Evolutionary conservation across 768 basidiomycete genomes (phyloP), one percentile per base, ranked within the genome.

Genomic region (Suillus bovinus): DNA sequence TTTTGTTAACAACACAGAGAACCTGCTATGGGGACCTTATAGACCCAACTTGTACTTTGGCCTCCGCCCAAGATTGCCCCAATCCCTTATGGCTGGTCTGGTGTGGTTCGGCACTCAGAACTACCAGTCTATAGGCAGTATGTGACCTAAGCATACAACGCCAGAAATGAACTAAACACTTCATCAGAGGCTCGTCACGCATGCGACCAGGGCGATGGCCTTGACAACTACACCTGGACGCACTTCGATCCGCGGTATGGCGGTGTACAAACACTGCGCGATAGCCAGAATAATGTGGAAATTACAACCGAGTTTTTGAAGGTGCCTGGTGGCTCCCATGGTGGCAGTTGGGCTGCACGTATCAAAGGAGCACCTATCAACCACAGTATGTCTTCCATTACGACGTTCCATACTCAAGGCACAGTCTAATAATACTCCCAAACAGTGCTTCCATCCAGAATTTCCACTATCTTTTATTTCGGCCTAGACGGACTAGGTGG

Each of bases 41-140:
- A 80, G 96, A 46, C 93, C 96, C 0, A 93, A 94, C 69, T 82
- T 97, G n/a, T 99, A 99, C 78, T 96, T 97, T 75, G 96, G 96
- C 22, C 80, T 97, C 50, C 80, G 93, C 55, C 93, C 96, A 14
- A 83, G 89, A 49, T 77, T 93, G 65, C 94, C 95, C 0, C 86
- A 92, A 68, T 93, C 92, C n/a, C 82, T 98, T 31, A 84, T 95
- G 87, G 93, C 91, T 3, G 96, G 96, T 14, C 83, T 99, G 38
- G 85, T 96, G 75, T 98, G 96, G 96, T 94, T 93, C 72, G 93
- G 95, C 34, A 88, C 92, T 9, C 87, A 93, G 42, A 84, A 96
- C 76, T 97, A 86, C 70, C 81, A 87, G 70, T 89, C 92, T 65
- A 76, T 87, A 61, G 72, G 77, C 63, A 82, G 90, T 88, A 64